Base-by-base conservation (phyloP, 2,329 filamentous ascomycete genomes). In the Fusarium papillatum region DNA sequence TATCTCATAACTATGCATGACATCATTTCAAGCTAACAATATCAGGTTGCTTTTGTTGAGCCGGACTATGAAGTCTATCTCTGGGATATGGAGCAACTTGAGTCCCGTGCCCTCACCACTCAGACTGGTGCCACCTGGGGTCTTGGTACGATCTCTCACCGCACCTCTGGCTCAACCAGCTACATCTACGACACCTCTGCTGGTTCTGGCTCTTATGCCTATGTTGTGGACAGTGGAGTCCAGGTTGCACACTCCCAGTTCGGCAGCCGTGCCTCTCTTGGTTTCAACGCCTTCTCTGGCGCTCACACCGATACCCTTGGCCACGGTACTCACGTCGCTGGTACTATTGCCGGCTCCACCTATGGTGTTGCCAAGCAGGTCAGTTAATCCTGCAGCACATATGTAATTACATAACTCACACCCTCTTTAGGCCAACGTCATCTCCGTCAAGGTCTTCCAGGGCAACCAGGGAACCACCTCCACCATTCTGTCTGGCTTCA, bases 151-250 rank as follows among this genome's bases (percentile, higher is more conserved):
- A 76, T 80, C 63, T 83, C 81, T 36, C 77, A 78, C 74, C 77
- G 79, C 65, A 66, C 71, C 5, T 65, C 79, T 2, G 78, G 76
- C 46, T 73, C 72, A 13, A 72, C 64, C 48, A 76, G 65, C 68
- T 91, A 90, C 78, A 79, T 86, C 61, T 90, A 89, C 71, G 89
- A 90, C 78, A 83, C 82, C 68, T 83, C 83, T 22, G 87, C 87
- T 38, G 89, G 89, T 26, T 57, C 84, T 69, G 88, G 87, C 36
- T 87, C 89, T 75, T 91, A 89, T 29, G 88, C 87, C 61, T 93
- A 90, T 79, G 83, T 93, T 22, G 88, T 93, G 60, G 91, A 93
- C 81, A 92, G 90, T 6, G 91, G 91, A 75, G 89, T 93, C 76
- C 82, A 83, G 64, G 83, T 84, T 22, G 83, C 85, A 9, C 91